Percentiles rank a stretch among this genome's conserved stretches.
phyloP scores from a whole-genome alignment of 192 early-diverging fungal genomes.

The Podila clonocystis region DNA sequence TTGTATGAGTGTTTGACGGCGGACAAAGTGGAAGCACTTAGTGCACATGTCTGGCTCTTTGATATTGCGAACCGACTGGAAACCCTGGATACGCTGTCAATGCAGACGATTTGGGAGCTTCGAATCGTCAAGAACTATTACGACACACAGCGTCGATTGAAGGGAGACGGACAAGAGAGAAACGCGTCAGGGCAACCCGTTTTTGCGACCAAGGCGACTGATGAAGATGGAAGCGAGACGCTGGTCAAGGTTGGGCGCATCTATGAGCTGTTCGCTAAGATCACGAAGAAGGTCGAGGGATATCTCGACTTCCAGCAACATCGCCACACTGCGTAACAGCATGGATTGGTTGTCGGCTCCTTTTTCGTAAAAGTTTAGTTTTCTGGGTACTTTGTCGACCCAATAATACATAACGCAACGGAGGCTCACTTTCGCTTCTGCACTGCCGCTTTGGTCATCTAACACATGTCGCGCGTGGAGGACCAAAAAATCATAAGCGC shows the following conservation, averaged over 20 bases:
- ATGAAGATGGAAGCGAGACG: conserved; percentile 46
- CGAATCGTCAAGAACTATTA: conserved; percentile 35
- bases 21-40: conserved; percentile 61
- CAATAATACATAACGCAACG: too few relatives aligned
- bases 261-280: conserved; percentile 22
- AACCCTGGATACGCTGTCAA: conserved; percentile 9
- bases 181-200: background rate
- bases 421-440: too few relatives aligned
- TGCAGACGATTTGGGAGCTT: conserved; percentile 34
- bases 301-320: too few relatives aligned
- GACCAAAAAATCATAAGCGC: too few relatives aligned
- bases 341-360: too few relatives aligned
- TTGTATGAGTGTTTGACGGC: conserved; percentile 62
- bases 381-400: too few relatives aligned
- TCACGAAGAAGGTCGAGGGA: conserved; percentile 30
- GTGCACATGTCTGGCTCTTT: conserved; percentile 56
- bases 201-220: conserved; percentile 7
- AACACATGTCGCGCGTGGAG: too few relatives aligned
- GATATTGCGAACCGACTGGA: conserved; percentile 34
- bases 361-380: too few relatives aligned
- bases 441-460: too few relatives aligned
- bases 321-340: too few relatives aligned
- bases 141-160: conserved; percentile 11
- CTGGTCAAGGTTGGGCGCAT: conserved; percentile 27
- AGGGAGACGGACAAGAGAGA: background rate